Base-by-base conservation (phyloP, 805 yeast genomes). In the Schwanniomyces occidentalis region DNA sequence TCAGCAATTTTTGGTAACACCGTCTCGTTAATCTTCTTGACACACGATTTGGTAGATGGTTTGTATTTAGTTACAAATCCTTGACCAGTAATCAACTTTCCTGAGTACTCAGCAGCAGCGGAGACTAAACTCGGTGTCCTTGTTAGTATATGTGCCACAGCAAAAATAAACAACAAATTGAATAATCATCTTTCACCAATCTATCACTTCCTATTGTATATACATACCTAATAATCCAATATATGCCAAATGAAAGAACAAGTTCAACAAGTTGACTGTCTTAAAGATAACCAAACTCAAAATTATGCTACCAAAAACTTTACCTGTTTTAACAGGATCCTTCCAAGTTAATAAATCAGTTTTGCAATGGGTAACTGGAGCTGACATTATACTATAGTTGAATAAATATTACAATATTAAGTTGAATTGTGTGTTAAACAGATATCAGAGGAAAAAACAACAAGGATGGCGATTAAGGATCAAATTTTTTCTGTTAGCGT, bases 11-110 rank as follows among this genome's bases (percentile, higher is more conserved):
- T 56, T 37, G 73, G 79, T 52, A 68, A 65, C 34, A 55, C 50
- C 33, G 61, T 42, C 15, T 66, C 54, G 44, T 67, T 61, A 52
- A 68, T 40, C 29, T 49, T 43, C 49, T 55, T 49, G 52, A 73
- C 63, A 38, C 49, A 53, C 5, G 69, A 49, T 38, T 54, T 51
- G 30, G 62, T 54, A n/a, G 76, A 66, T 36, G 93, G 87, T 58
- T 75, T 81, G 71, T 84, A 80, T 51, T 80, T 77, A 42, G 89
- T 75, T 41, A 91, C 82, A 44, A 90, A 72, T 13, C 97, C 96
- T 54, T 73, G 69, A 46, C 96, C 96, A 32, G 85, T 73, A 46
- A 83, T 63, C 27, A 78, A 50, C 55, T 83, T 83, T 42, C 95
- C 84, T 38, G 73, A 70, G 54, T 81, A 85, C 69, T 90, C 97